Percentiles rank a stretch among this genome's conserved stretches.
Conservation (phyloP, 495 filamentous ascomycete species). For the Lentithecium fluviatile region DNA sequence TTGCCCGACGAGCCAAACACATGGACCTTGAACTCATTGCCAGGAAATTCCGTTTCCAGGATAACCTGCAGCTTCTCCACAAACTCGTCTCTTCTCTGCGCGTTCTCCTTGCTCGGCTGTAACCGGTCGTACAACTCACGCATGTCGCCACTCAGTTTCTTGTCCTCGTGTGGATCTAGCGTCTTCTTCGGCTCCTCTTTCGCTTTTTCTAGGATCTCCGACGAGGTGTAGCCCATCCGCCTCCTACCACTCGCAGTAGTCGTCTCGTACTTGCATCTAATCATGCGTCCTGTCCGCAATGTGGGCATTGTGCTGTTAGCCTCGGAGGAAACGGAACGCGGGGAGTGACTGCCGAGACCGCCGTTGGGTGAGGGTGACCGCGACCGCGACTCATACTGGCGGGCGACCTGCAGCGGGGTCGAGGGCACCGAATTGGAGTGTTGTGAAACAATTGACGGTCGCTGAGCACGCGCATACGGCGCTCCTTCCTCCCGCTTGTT, state of each 20-base stretch:
- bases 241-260: constrained; percentile 68
- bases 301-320: constrained; percentile 69
- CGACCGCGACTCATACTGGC: constrained; percentile 78
- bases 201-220: constrained; percentile 66
- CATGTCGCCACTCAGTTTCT: constrained; percentile 76
- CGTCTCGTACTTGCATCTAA: constrained; percentile 82
- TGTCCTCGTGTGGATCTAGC: constrained; percentile 72
- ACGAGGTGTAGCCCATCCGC: constrained; percentile 84
- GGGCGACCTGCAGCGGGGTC: constrained; percentile 85
- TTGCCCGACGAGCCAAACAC: constrained; percentile 98
- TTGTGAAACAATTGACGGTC: constrained; percentile 47
- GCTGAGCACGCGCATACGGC: constrained; percentile 13
- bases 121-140: constrained; percentile 78
- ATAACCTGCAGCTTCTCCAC: constrained; percentile 82
- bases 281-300: constrained; percentile 53
- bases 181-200: constrained; percentile 64
- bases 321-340: constrained; percentile 87
- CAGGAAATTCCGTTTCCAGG: constrained; percentile 88
- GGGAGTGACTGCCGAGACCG: constrained; percentile 70
- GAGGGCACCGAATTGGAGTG: constrained; percentile 93
- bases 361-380: constrained; percentile 82
- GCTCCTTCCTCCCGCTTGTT: constrained; percentile 13
- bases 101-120: constrained; percentile 77
- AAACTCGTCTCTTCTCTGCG: constrained; percentile 68
- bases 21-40: constrained; percentile 82